Base-by-base conservation (phyloP, 2,329 filamentous ascomycete species). In the Pseudogymnoascus sp. region DNA sequence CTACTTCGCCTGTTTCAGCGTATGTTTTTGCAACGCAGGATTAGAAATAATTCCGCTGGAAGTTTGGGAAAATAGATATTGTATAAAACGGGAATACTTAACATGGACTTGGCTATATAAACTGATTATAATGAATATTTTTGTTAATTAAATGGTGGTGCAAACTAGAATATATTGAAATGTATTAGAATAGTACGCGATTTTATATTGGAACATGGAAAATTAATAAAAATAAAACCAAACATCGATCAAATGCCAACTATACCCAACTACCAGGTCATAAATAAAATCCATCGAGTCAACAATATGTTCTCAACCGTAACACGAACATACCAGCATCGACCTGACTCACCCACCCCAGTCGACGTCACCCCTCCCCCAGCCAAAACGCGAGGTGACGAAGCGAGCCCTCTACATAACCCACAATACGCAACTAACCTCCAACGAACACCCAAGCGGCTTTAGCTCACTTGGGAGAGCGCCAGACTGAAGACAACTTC, bases 381-480 rank as follows among this genome's bases (percentile, higher is more conserved):
- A 40, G 4, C 21, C 13, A 3, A 29, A 50, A 50, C 17, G 15
- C 2, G 13, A 7, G 44, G 23, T 9, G 1, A 29, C 44, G 23
- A 50, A 50, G 44, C 44, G 44, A 50, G 44, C 44, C 44, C 44
- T 50, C 44, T 29, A 50, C 44, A 29, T 50, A 50, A 50, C 15
- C 44, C 44, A 50, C 44, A 50, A 50, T 50, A 50, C 44, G 15
- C 23, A 50, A 50, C 3, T 7, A 10, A 50, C 23, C 44, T 29
- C 15, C 44, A 50, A 50, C 44, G 29, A 56, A 46, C 35, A 42
- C 35, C 60, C 29, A 64, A 46, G 64, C 64, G 64, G 64, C 64
- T 65, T 65, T 65, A 63, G 64, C 64, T 65, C 64, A 65, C 64
- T 65, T 65, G 64, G 64, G 61, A 63, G 61, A 65, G 61, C 64